Evolutionary conservation across 2,329 filamentous ascomycete species (phyloP).

Genomic region (Rachicladosporium sp.): DNA sequence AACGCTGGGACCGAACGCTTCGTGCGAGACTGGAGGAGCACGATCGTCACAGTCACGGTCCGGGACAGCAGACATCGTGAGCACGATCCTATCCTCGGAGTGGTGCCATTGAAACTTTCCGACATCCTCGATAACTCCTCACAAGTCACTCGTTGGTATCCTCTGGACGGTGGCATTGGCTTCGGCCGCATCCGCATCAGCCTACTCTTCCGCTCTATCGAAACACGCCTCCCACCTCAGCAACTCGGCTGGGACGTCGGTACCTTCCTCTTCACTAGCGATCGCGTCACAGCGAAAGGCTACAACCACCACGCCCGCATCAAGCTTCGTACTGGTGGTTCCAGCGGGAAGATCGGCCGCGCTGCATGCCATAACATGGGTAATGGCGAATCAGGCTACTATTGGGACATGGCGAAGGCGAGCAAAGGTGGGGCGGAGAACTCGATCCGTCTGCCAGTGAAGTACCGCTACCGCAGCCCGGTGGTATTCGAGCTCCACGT

Average conservation of each 20-base stretch:
- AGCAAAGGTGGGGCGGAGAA: conserved; percentile 32
- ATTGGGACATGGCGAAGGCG: conserved; percentile 40
- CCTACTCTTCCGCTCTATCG: conserved; percentile 77
- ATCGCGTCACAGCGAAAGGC: conserved; percentile 52
- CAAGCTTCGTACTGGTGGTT: conserved; percentile 72
- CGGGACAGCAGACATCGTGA: conserved; percentile 80
- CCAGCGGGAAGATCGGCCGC: conserved; percentile 56
- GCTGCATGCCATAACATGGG: conserved; percentile 47
- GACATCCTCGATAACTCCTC: conserved; percentile 81
- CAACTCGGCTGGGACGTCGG: conserved; percentile 93
- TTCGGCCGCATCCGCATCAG: conserved; percentile 85
- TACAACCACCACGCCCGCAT: conserved; percentile 57
- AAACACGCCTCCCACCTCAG: conserved; percentile 69
- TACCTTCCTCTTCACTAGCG: conserved; percentile 75
- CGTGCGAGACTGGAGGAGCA: conserved; percentile 81
- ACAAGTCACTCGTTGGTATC: conserved; percentile 85
- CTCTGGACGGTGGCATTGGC: conserved; percentile 82
- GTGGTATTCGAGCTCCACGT: conserved; percentile 78
- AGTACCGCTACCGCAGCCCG: conserved; percentile 79
- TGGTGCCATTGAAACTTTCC: conserved; percentile 76
- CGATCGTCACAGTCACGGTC: conserved; percentile 75
- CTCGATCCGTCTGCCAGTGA: conserved; percentile 68
- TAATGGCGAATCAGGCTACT: conserved; percentile 45
- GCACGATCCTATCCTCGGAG: conserved; percentile 87
- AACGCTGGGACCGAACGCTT: conserved; percentile 93